These are phyloP conservation scores for Cerrena zonata DNA, from an alignment of 1,284 basidiomycete genomes.

Conservation along the genomic window DNA sequence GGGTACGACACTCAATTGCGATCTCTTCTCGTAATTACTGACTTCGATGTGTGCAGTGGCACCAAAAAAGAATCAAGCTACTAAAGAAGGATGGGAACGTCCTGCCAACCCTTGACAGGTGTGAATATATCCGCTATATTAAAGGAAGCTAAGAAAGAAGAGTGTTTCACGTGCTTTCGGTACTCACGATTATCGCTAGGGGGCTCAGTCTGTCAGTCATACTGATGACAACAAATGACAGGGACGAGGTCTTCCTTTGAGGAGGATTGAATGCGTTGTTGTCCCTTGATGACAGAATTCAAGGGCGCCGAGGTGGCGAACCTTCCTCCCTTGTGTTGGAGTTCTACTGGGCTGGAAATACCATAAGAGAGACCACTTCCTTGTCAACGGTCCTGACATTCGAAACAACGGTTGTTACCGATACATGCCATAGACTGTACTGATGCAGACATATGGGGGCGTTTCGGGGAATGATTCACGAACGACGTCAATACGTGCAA, in stretches of 20 bases:
- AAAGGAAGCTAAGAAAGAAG: not conserved
- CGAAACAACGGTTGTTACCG: not conserved
- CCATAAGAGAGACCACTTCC: not conserved
- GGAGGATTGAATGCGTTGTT: not conserved
- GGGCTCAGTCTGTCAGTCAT: not conserved
- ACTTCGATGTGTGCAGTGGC: too few species aligned
- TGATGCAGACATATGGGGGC: not conserved
- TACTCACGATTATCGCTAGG: not conserved
- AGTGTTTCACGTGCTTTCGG: not conserved
- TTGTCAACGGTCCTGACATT: not conserved
- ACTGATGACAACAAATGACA: too few species aligned
- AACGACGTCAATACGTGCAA: constrained; percentile 1
- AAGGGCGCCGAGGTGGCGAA: too few species aligned
- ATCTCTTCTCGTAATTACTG: not conserved
- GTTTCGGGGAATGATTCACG: not conserved
- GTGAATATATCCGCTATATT: not conserved
- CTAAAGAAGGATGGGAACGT: not conserved
- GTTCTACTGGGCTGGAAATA: too few species aligned
- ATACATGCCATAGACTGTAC: too few species aligned
- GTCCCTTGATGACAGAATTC: not conserved
- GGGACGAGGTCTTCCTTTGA: not conserved
- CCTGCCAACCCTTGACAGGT: too few species aligned
- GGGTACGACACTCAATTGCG: not conserved
- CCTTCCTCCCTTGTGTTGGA: too few species aligned
- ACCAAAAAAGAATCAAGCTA: not conserved